Evolutionary conservation across 331 rosid genomes (phyloP).

Genomic region (Pyrus hybrid): DNA sequence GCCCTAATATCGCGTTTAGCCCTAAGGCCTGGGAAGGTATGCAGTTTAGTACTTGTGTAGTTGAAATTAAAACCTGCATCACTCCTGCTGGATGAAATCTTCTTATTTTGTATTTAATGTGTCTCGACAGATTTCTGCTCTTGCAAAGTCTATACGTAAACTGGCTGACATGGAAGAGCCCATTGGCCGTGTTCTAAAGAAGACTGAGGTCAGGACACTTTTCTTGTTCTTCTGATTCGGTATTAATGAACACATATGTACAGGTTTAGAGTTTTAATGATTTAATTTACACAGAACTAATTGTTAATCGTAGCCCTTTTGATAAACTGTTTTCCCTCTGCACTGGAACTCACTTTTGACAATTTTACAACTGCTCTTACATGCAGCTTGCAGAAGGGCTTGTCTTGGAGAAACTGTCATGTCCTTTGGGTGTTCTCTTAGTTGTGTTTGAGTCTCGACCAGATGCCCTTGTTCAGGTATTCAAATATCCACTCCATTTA

Average conservation of each 20-base stretch:
- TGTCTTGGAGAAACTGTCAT: slow-evolving; percentile 53
- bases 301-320: background rate
- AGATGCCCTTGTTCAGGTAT: slow-evolving; percentile 87
- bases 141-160: slow-evolving; percentile 55
- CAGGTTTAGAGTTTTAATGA: background rate
- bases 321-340: background rate
- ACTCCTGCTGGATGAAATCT: background rate
- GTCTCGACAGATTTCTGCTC: slow-evolving; percentile 45
- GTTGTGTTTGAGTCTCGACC: slow-evolving; percentile 86
- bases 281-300: background rate
- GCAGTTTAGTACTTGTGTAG: background rate
- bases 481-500: slow-evolving; percentile 1
- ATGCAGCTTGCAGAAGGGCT: slow-evolving; percentile 68
- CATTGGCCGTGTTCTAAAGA: slow-evolving; percentile 51
- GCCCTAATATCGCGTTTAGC: slow-evolving; percentile 60
- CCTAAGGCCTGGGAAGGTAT: slow-evolving; percentile 62
- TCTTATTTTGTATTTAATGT: slow-evolving; percentile 3
- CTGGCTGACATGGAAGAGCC: slow-evolving; percentile 84
- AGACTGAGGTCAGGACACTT: slow-evolving; percentile 52
- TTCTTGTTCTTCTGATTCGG: background rate
- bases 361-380: slow-evolving; percentile 14
- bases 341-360: background rate
- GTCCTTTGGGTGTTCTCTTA: slow-evolving; percentile 77
- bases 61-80: background rate
- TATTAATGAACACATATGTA: background rate